phyloP scores from a whole-genome alignment of 148 eudicot species.

The Amaranthus hypochondriacus region DNA sequence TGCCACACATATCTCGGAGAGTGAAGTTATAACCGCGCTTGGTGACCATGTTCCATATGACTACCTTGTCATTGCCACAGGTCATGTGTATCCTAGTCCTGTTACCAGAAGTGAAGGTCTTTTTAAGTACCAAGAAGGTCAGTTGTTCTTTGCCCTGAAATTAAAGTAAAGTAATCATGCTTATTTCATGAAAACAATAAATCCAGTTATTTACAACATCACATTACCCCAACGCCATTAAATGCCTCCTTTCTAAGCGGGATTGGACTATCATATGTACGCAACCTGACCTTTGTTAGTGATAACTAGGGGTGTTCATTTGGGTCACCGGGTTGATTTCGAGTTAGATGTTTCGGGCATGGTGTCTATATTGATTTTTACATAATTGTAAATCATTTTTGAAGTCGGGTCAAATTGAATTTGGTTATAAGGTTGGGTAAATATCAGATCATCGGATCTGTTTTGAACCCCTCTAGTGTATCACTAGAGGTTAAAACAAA shows the following conservation, averaged over 20 bases:
- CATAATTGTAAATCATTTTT: too few species aligned
- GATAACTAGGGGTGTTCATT: background rate
- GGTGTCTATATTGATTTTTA: too few species aligned
- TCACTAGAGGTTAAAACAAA: too few species aligned
- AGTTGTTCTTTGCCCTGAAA: constrained; percentile 3
- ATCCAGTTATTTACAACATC: background rate
- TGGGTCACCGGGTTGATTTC: too few species aligned
- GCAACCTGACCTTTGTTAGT: background rate
- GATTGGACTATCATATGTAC: background rate
- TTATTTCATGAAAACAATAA: background rate
- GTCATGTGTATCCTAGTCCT: constrained; percentile 33
- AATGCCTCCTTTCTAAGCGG: background rate
- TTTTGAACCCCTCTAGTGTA: too few species aligned
- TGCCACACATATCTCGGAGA: constrained; percentile 32
- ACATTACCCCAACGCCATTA: background rate
- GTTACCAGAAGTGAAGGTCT: constrained; percentile 31
- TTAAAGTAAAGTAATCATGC: background rate
- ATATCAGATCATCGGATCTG: too few species aligned
- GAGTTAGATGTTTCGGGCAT: too few species aligned
- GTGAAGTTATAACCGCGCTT: constrained; percentile 30
- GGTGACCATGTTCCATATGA: constrained; percentile 37
- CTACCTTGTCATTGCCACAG: constrained; percentile 51
- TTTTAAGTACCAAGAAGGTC: constrained; percentile 35
- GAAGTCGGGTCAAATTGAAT: too few species aligned
- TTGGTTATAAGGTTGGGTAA: too few species aligned